phyloP scores from a whole-genome alignment of 768 basidiomycete genomes.

The Exidia glandulosa region DNA sequence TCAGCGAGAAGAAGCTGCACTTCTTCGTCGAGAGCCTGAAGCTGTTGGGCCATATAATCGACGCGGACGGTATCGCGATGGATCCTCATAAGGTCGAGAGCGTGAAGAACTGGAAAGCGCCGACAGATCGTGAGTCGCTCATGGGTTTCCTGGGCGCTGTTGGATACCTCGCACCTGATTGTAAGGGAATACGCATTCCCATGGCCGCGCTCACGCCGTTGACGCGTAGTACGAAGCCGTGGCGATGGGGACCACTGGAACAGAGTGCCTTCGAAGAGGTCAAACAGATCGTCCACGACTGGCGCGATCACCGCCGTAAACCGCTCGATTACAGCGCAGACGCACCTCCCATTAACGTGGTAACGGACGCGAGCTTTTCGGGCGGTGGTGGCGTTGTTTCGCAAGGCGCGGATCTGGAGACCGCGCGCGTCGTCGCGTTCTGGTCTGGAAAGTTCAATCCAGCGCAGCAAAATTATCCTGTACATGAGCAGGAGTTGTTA shows the following conservation, averaged over 20 bases:
- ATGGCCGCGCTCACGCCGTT: conserved; percentile 5
- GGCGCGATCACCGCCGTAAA: background rate
- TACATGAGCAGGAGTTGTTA: too few relatives aligned
- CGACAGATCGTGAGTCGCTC: conserved; percentile 2
- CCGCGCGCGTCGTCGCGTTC: too few relatives aligned
- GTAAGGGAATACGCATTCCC: conserved; percentile 1
- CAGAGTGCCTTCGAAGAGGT: conserved; percentile 5
- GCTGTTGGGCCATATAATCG: conserved; percentile 7
- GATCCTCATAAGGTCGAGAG: conserved; percentile 7
- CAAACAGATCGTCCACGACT: conserved; percentile 1
- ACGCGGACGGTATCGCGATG: conserved; percentile 6
- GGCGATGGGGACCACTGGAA: background rate
- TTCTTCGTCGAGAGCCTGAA: conserved; percentile 21
- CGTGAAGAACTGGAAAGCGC: conserved; percentile 8
- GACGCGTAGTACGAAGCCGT: background rate
- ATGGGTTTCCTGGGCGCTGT: too few relatives aligned
- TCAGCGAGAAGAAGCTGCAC: conserved; percentile 23
- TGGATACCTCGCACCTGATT: too few relatives aligned
- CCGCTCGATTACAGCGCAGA: background rate
- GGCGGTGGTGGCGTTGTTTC: conserved; percentile 5
- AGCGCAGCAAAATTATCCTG: background rate
- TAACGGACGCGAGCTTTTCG: conserved; percentile 2
- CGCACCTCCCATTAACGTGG: background rate
- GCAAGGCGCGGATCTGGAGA: conserved; percentile 3
- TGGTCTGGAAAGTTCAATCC: too few relatives aligned